Percentiles rank a stretch among this genome's conserved stretches.
Evolutionary conservation across 768 basidiomycete genomes (phyloP).

Genomic region (Termitomyces bulborhizus): DNA sequence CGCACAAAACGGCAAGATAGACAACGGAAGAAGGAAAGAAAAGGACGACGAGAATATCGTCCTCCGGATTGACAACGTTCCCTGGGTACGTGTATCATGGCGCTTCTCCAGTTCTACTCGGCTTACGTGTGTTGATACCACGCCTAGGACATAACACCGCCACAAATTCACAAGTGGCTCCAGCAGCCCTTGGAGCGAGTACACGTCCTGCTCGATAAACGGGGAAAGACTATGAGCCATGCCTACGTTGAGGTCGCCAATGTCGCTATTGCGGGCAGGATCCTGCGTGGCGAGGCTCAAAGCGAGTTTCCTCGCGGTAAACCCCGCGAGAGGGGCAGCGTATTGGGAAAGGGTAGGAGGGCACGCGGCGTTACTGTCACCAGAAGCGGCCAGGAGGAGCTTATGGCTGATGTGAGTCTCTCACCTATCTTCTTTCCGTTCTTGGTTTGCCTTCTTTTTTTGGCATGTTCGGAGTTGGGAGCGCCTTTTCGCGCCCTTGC

Average conservation of each 20-base stretch:
- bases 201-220: constrained; percentile 73
- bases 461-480: background rate
- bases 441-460: background rate
- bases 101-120: background rate
- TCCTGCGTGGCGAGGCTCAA: constrained; percentile 51
- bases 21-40: constrained; percentile 5
- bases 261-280: constrained; percentile 56
- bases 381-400: constrained; percentile 69
- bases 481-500: background rate
- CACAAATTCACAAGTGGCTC: constrained; percentile 61
- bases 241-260: constrained; percentile 72
- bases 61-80: constrained; percentile 82
- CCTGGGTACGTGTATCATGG: constrained; percentile 53
- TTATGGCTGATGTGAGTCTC: constrained; percentile 70
- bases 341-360: constrained; percentile 71
- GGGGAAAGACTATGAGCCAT: constrained; percentile 82
- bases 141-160: constrained; percentile 78
- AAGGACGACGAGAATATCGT: constrained; percentile 46
- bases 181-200: constrained; percentile 65
- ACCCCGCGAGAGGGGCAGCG: constrained; percentile 42
- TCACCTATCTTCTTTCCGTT: background rate
- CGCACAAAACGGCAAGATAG: constrained; percentile 9
- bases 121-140: background rate
- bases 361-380: constrained; percentile 84
- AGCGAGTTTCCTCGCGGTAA: constrained; percentile 27